Conservation (phyloP, 306 rosid genomes). For the Glycine latifolia region DNA sequence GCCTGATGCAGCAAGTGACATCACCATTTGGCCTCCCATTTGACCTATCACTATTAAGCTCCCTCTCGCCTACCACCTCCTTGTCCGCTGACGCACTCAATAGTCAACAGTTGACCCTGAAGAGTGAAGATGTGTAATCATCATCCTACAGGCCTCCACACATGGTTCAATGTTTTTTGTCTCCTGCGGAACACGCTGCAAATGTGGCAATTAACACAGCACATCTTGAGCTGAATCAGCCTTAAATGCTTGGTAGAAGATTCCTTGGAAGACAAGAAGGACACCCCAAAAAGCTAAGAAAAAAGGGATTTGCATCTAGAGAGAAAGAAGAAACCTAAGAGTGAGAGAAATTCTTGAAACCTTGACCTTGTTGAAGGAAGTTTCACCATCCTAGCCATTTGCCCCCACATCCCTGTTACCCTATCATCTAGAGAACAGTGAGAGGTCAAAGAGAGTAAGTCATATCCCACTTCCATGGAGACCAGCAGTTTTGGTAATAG, state of each 20-base stretch:
- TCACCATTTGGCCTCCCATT: neutral
- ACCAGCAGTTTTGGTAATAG: neutral
- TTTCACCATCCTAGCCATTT: conserved; percentile 19
- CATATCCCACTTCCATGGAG: conserved; percentile 4
- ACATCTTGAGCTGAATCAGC: neutral
- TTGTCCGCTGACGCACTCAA: neutral
- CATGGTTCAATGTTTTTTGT: conserved; percentile 22
- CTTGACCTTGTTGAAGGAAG: conserved; percentile 7
- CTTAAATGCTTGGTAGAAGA: conserved; percentile 10
- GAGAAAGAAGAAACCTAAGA: conserved; percentile 20
- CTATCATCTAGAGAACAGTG: conserved; percentile 1
- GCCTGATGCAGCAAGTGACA: conserved; percentile 1
- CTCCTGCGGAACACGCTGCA: neutral
- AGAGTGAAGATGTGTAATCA: conserved; percentile 21
- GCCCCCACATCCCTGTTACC: conserved; percentile 15
- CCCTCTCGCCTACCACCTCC: conserved; percentile 30
- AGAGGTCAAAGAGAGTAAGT: conserved; percentile 30
- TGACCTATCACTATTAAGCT: conserved; percentile 16
- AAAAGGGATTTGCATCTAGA: conserved; percentile 9
- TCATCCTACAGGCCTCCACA: neutral
- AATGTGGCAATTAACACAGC: neutral
- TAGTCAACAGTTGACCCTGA: neutral
- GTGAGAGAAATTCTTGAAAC: conserved; percentile 20
- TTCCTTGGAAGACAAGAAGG: conserved; percentile 21
- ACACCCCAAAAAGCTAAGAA: neutral